These are phyloP conservation scores for Astragalus glycyphyllos DNA, from an alignment of 306 rosid species.

Conservation along the genomic window DNA sequence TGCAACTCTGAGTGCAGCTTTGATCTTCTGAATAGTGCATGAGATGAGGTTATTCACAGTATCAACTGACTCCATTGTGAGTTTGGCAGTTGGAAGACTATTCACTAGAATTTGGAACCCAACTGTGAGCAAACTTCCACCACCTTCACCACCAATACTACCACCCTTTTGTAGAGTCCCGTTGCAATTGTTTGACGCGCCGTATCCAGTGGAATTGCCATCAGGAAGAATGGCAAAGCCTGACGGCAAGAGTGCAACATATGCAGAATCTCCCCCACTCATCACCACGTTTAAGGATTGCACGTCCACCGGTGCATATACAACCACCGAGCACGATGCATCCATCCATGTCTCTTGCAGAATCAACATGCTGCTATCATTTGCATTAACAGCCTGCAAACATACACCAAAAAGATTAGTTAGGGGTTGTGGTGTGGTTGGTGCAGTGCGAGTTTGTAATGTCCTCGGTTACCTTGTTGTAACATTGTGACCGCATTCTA, in stretches of 20 bases:
- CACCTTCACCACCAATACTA: not conserved
- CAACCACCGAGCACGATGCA: slow-evolving; percentile 73
- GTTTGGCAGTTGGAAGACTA: slow-evolving; percentile 72
- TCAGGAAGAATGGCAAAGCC: slow-evolving; percentile 86
- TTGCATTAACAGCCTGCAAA: slow-evolving; percentile 64
- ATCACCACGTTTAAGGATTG: slow-evolving; percentile 71
- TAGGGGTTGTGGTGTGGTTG: too few relatives aligned
- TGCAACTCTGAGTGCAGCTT: slow-evolving; percentile 61
- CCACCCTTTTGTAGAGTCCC: slow-evolving; percentile 36
- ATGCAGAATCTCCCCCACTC: slow-evolving; percentile 86
- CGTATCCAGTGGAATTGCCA: slow-evolving; percentile 22
- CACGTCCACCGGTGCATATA: slow-evolving; percentile 84
- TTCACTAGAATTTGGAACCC: slow-evolving; percentile 84
- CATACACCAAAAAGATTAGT: not conserved
- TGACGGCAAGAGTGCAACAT: slow-evolving; percentile 87
- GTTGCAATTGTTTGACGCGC: slow-evolving; percentile 14
- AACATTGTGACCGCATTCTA: too few relatives aligned
- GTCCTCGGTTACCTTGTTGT: too few relatives aligned
- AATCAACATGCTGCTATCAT: slow-evolving; percentile 72
- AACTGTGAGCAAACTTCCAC: slow-evolving; percentile 78
- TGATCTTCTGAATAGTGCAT: slow-evolving; percentile 83
- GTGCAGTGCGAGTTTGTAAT: too few relatives aligned
- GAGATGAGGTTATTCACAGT: slow-evolving; percentile 79
- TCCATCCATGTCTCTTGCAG: slow-evolving; percentile 93
- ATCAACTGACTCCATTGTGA: slow-evolving; percentile 77